A percentile compares a stretch with the other conserved stretches of the same genome.
These are phyloP conservation scores for Sanguinoderma infundibulare DNA, from an alignment of 1,284 basidiomycete genomes.

Conservation along the genomic window DNA sequence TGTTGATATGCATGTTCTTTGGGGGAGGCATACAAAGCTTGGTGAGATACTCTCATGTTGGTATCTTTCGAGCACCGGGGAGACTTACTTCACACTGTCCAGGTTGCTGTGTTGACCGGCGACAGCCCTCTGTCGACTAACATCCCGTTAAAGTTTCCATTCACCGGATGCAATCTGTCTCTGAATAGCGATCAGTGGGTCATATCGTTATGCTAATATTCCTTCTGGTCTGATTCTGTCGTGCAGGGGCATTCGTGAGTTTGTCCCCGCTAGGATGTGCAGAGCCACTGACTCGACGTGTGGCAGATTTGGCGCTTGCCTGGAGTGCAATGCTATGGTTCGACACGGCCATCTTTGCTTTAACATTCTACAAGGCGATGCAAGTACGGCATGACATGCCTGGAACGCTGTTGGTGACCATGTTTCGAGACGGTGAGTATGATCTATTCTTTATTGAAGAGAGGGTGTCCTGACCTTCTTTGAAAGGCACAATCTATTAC, in stretches of 20 bases:
- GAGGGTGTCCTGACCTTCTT: neutral
- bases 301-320: constrained; percentile 18
- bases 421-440: constrained; percentile 23
- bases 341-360: constrained; percentile 15
- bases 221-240: neutral
- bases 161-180: constrained; percentile 15
- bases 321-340: constrained; percentile 21
- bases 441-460: neutral
- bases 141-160: constrained; percentile 8
- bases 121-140: constrained; percentile 18
- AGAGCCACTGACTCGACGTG: neutral
- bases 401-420: constrained; percentile 15
- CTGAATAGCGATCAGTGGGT: constrained; percentile 18
- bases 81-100: neutral
- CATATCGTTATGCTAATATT: too few species aligned
- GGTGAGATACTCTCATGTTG: neutral
- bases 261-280: too few species aligned
- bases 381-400: constrained; percentile 14
- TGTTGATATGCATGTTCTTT: constrained; percentile 17
- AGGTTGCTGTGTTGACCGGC: constrained; percentile 19
- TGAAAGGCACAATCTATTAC: constrained; percentile 1
- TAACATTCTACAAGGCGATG: constrained; percentile 21
- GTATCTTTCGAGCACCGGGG: neutral
- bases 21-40: constrained; percentile 16
- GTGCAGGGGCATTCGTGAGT: constrained; percentile 19